Evolutionary conservation across 306 rosid species (phyloP).

Genomic region (Prunus persica): DNA sequence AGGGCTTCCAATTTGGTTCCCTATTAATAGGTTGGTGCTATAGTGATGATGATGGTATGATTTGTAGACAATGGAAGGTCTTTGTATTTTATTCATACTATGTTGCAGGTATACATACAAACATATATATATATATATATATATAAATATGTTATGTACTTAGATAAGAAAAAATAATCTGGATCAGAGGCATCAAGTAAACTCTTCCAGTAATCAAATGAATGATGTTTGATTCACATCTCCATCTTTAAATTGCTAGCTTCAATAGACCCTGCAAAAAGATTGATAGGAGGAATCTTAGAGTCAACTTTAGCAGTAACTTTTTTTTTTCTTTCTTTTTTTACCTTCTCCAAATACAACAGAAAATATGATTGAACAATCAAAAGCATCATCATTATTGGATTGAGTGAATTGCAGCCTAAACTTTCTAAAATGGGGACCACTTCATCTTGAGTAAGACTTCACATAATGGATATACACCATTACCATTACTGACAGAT

Average conservation of each 20-base stretch:
- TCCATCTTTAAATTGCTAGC: slow-evolving; percentile 73
- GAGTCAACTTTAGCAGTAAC: neutral
- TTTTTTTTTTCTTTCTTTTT: neutral
- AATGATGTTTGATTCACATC: slow-evolving; percentile 43
- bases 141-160: slow-evolving; percentile 57
- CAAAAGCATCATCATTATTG: slow-evolving; percentile 3
- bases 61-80: neutral
- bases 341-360: neutral
- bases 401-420: slow-evolving; percentile 11
- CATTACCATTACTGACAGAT: slow-evolving; percentile 1
- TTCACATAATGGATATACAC: slow-evolving; percentile 13
- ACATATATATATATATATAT: slow-evolving; percentile 43
- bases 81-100: slow-evolving; percentile 48
- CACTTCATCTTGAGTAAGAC: slow-evolving; percentile 5
- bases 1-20: neutral
- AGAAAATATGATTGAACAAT: slow-evolving; percentile 4
- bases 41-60: neutral
- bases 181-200: slow-evolving; percentile 28
- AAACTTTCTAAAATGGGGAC: slow-evolving; percentile 7
- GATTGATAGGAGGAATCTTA: neutral
- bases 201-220: slow-evolving; percentile 42
- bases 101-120: slow-evolving; percentile 53
- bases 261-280: slow-evolving; percentile 56
- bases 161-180: slow-evolving; percentile 36
- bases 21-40: neutral